A percentile compares a stretch with the other conserved stretches of the same genome.
Conservation (phyloP, 2,329 filamentous ascomycete species). For the Penicillium thymicola region DNA sequence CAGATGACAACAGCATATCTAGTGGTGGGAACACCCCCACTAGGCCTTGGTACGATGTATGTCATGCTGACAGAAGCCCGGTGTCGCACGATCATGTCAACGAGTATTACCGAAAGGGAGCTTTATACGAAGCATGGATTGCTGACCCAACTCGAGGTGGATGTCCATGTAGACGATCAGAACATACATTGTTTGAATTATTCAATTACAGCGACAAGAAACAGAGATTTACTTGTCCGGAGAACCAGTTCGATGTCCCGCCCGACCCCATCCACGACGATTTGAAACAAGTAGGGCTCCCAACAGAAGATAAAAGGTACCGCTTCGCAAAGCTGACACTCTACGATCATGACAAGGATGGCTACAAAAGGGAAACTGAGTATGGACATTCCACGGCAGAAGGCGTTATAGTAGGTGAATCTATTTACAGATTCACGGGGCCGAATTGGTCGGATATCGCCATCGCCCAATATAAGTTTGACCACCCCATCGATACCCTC, state of each 20-base stretch:
- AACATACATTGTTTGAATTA: background rate
- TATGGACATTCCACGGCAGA: background rate
- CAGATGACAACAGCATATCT: background rate
- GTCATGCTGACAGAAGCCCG: background rate
- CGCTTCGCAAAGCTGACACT: background rate
- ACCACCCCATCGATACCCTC: conserved; percentile 1
- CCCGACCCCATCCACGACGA: background rate
- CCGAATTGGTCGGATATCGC: background rate
- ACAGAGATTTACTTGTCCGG: background rate
- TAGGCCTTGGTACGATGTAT: rapidly evolving
- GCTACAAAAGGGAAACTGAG: background rate
- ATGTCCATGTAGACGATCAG: background rate
- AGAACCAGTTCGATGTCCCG: background rate
- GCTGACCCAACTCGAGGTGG: background rate
- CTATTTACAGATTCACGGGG: background rate
- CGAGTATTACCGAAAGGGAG: background rate
- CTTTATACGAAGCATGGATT: background rate
- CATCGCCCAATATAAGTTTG: conserved; percentile 1
- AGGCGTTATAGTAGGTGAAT: background rate
- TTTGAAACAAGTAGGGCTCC: background rate
- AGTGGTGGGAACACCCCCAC: background rate
- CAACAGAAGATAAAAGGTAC: background rate
- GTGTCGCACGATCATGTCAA: background rate
- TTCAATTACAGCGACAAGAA: background rate
- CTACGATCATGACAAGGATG: background rate